A percentile compares a stretch with the other conserved stretches of the same genome.
Conservation (phyloP, 345 rosid species). For the Lumnitzera racemosa region DNA sequence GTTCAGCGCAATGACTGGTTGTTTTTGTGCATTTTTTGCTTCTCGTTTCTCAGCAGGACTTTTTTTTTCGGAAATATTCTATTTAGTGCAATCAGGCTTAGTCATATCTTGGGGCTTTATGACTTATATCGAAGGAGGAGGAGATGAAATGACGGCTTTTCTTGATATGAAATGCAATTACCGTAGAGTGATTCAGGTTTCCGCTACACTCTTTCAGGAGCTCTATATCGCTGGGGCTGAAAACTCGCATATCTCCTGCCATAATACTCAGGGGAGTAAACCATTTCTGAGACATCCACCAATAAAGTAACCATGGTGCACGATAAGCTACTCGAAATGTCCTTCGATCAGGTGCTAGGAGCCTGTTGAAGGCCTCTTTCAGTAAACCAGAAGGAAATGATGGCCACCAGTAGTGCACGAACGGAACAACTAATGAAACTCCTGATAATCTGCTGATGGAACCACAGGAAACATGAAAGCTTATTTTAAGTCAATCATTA, state of each 20-base stretch:
- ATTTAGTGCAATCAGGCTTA: too few relatives aligned
- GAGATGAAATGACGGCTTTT: too few relatives aligned
- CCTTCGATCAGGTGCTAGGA: slow-evolving; percentile 43
- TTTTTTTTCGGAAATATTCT: too few relatives aligned
- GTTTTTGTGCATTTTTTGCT: too few relatives aligned
- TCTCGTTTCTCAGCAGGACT: too few relatives aligned
- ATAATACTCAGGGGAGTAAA: slow-evolving; percentile 47
- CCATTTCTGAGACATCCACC: slow-evolving; percentile 90
- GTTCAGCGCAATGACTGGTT: too few relatives aligned
- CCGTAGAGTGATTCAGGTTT: slow-evolving; percentile 41
- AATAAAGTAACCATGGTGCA: slow-evolving; percentile 67
- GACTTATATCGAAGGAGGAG: too few relatives aligned
- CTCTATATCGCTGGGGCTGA: slow-evolving; percentile 38
- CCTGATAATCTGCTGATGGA: slow-evolving; percentile 47
- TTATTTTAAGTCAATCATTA: background rate
- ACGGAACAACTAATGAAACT: slow-evolving; percentile 62
- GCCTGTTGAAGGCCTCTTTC: slow-evolving; percentile 23
- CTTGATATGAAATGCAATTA: slow-evolving; percentile 9
- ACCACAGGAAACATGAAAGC: background rate
- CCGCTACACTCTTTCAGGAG: slow-evolving; percentile 25
- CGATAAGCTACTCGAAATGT: slow-evolving; percentile 55
- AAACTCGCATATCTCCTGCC: slow-evolving; percentile 32
- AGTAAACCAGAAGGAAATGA: slow-evolving; percentile 44
- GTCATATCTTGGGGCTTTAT: too few relatives aligned
- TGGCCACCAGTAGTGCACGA: slow-evolving; percentile 90